Percentiles rank a stretch among this genome's conserved stretches.
Evolutionary conservation across 2,329 filamentous ascomycete species (phyloP).

Genomic region (Aaosphaeria arxii): DNA sequence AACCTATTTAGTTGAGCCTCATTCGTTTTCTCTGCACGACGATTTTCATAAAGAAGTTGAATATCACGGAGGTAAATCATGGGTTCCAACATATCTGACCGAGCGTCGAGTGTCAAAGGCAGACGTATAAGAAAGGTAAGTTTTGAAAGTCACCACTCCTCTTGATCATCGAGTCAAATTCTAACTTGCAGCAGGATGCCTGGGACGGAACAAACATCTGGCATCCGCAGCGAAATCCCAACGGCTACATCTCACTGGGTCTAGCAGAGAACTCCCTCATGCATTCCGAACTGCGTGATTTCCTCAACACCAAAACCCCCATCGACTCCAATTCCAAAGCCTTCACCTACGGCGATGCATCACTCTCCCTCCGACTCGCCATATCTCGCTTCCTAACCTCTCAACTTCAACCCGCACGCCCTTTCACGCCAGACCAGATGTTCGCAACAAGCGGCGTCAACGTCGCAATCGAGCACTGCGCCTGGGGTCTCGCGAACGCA

Average conservation of each 20-base stretch:
- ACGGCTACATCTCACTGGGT: background rate
- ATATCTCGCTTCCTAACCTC: background rate
- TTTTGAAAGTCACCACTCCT: too few relatives aligned
- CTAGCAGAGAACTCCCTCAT: background rate
- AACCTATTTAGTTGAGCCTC: too few relatives aligned
- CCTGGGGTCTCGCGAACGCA: background rate
- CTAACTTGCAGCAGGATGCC: too few relatives aligned
- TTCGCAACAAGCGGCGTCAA: background rate
- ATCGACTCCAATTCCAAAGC: background rate
- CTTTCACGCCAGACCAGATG: background rate
- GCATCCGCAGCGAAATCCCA: background rate
- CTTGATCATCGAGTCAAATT: too few relatives aligned
- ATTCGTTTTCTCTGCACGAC: too few relatives aligned
- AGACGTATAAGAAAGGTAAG: too few relatives aligned
- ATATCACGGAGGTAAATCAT: too few relatives aligned
- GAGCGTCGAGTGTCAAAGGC: too few relatives aligned
- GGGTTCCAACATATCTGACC: too few relatives aligned
- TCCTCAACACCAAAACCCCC: background rate
- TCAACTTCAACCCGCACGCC: background rate
- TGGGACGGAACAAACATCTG: background rate
- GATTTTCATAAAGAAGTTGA: too few relatives aligned
- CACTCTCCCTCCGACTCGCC: background rate
- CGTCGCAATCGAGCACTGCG: background rate
- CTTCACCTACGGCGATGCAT: background rate
- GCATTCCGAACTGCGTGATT: background rate